Base-by-base conservation (phyloP, 164 flowering plant species). In the Euptelea pleiosperma region DNA sequence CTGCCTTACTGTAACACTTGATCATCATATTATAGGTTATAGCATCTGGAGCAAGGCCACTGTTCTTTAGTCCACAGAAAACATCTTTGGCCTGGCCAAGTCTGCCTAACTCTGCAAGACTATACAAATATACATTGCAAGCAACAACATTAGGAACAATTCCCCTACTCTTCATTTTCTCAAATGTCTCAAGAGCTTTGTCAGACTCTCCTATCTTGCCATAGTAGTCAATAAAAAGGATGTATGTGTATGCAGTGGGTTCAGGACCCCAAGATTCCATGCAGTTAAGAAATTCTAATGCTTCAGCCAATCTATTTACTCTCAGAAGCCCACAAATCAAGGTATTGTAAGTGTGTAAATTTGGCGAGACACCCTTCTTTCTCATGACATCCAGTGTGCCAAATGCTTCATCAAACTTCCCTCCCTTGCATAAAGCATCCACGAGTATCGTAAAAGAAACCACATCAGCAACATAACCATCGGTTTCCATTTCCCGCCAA, bases 1-100 rank as follows among this genome's bases (percentile, higher is more conserved):
- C 92, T 1, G 72, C 79, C 54, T 83, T 83, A 53, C 81, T 77
- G 50, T 83, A 86, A 69, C 96, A 93, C 66, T 82, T 89, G 80
- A 93, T 88, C 98, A 93, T 90, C 85, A 84, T 84, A 73, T 79
- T 86, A 69, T 89, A 93, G 34, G 97, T 89, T 56, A 93, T 88
- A 28, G 90, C 75, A 82, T 93, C 94, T 28, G 97, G 94, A 35
- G 73, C 63, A 60, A 83, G 77, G 31, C 89, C 94, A 64, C 70
- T 75, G 40, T 43, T 66, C 63, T 74, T 81, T 16, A 93, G 76
- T 6, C 79, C 82, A 49, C 66, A 52, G 46, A 87, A 86, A 16
- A 84, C 60, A 43, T 69, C 69, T 72, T 77, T 81, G 31, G 98
- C 98, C 71, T 77, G 78, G 16, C 62, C 57, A 52, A 87, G 70